A percentile compares a stretch with the other conserved stretches of the same genome.
Evolutionary conservation across 139 green algal species (phyloP).

Genomic region (Tetradesmus lagerheimii): DNA sequence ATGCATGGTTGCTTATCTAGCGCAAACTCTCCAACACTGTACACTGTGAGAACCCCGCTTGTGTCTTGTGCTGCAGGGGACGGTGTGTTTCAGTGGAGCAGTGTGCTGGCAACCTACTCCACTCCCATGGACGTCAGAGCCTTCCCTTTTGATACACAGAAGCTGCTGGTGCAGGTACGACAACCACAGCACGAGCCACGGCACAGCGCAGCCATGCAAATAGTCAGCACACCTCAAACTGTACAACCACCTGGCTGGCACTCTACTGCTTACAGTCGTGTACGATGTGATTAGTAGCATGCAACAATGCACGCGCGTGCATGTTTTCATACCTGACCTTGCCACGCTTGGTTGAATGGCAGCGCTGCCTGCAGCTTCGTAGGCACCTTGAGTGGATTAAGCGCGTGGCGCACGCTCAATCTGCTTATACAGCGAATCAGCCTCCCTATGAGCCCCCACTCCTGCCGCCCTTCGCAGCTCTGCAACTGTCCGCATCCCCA

Average conservation of each 20-base stretch:
- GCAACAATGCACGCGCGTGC: too few species aligned
- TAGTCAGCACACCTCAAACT: too few species aligned
- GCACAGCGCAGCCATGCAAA: background rate
- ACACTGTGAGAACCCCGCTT: too few species aligned
- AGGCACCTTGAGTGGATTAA: slow-evolving; percentile 96
- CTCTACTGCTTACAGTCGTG: too few species aligned
- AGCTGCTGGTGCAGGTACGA: slow-evolving; percentile 35
- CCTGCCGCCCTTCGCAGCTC: slow-evolving; percentile 85
- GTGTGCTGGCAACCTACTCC: slow-evolving; percentile 29
- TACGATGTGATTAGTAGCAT: too few species aligned
- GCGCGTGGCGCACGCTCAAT: slow-evolving; percentile 85
- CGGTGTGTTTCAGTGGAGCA: slow-evolving; percentile 26
- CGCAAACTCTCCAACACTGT: too few species aligned
- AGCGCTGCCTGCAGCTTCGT: slow-evolving; percentile 87
- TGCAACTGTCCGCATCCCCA: slow-evolving; percentile 90
- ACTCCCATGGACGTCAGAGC: slow-evolving; percentile 33
- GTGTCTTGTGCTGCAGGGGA: background rate
- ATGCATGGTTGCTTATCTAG: too few species aligned
- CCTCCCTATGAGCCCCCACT: slow-evolving; percentile 84
- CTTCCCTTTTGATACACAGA: slow-evolving; percentile 43
- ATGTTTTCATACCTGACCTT: too few species aligned
- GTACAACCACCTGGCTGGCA: too few species aligned
- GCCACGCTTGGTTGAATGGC: too few species aligned
- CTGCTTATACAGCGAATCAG: slow-evolving; percentile 89
- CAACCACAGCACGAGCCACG: background rate